Evolutionary conservation across 106 monocot species (phyloP), one percentile per base, ranked within the genome.

Genomic region (Posidonia australis): DNA sequence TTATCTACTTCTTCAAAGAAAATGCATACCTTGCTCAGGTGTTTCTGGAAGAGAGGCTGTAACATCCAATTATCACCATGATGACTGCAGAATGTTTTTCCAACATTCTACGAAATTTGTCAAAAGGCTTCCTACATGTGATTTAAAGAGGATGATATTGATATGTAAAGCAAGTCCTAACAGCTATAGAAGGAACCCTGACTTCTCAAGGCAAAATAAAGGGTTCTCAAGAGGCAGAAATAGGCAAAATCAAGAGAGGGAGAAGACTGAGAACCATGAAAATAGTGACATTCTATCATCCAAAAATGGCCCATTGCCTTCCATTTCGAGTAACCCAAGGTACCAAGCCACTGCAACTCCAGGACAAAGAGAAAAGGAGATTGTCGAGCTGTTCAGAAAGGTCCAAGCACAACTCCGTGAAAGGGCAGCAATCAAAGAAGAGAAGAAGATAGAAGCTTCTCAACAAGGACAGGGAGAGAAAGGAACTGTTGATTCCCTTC

Each of bases 371-470:
- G 87, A 90, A 71, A 84, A 85, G 70, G 90, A 91, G 54, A 91
- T 99, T 36, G 84, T 91, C 9, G 79, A 85, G 79, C 60, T 99
- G 30, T 91, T 99, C 58, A 78, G 78, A 66, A 99, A 81, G 59
- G 85, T 91, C 24, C 90, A 87, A 62, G 76, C 84, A 31, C 87
- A 87, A 41, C 75, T 99, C 24, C 68, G 87, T 62, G 83, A 77
- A 26, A 68, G 84, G 46, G 72, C 87, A 22, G 80, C 82, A 13
- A 67, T 74, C 26, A 82, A 83, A 59, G 87, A 84, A 67, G 87
- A 81, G 49, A 87, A 85, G 63, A 90, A 79, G 67, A 78, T 82
- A 51, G 86, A 83, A 75, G 46, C 85, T 12, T 57, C 80, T 46
- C 77, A 82, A 45, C 74, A 76, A 69, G 82, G 72, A 28, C 69